Evolutionary conservation across 2,329 filamentous ascomycete species (phyloP).

Genomic region (Cordyceps javanica): DNA sequence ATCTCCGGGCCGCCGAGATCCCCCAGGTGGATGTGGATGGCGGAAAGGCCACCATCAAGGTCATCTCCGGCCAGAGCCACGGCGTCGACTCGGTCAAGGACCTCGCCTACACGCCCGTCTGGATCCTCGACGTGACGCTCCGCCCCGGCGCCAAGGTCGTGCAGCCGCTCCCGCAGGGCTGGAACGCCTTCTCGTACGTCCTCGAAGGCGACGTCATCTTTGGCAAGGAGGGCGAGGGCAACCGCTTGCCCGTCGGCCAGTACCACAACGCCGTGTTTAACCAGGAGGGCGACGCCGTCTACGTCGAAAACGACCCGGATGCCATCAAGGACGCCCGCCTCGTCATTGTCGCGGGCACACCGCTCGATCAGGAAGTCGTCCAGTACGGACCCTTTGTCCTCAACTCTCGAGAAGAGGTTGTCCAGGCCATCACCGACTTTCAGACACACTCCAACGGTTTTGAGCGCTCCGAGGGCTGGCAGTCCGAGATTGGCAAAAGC

Average conservation of each 20-base stretch:
- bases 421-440: constrained; percentile 71
- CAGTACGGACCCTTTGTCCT: constrained; percentile 86
- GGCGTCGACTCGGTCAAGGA: constrained; percentile 84
- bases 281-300: constrained; percentile 67
- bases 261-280: constrained; percentile 91
- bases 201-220: constrained; percentile 67
- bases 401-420: constrained; percentile 63
- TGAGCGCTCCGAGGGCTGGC: constrained; percentile 71
- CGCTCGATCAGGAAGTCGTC: constrained; percentile 72
- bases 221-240: constrained; percentile 45
- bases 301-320: constrained; percentile 60
- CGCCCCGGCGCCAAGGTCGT: constrained; percentile 70
- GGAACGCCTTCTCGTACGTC: constrained; percentile 87
- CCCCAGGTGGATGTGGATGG: constrained; percentile 66
- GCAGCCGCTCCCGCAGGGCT: constrained; percentile 70
- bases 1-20: constrained; percentile 73
- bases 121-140: constrained; percentile 80
- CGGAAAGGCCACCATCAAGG: constrained; percentile 72
- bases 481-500: constrained; percentile 78
- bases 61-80: constrained; percentile 80
- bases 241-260: constrained; percentile 46
- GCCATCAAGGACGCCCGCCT: constrained; percentile 55
- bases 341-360: constrained; percentile 71
- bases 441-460: constrained; percentile 70
- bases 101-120: constrained; percentile 94